Percentiles rank a stretch among this genome's conserved stretches.
phyloP scores from a whole-genome alignment of 768 basidiomycete species.

The Psilocybe cyanescens region DNA sequence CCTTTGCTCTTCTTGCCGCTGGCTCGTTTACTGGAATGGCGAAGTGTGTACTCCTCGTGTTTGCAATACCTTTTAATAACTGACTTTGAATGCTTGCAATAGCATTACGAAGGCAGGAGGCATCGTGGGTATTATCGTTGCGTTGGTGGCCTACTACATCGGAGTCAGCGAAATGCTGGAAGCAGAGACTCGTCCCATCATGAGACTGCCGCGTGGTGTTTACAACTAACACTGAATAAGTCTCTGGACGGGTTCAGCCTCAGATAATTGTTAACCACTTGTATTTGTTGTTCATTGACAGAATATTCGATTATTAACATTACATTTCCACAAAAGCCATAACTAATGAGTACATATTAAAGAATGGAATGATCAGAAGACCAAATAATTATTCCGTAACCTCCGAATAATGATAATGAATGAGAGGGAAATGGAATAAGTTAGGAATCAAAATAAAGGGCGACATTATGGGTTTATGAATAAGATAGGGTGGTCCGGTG shows the following conservation, averaged over 20 bases:
- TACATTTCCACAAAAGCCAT: background rate
- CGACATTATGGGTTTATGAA: slow-evolving; percentile 3
- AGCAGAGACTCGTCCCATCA: slow-evolving; percentile 36
- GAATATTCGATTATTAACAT: background rate
- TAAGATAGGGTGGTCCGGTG: background rate
- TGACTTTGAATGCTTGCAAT: background rate
- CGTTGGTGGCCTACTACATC: slow-evolving; percentile 50
- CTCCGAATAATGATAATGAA: background rate
- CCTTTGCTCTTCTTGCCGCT: slow-evolving; percentile 32
- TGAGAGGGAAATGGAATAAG: slow-evolving; percentile 1
- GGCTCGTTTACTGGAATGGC: slow-evolving; percentile 31
- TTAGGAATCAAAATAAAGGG: background rate
- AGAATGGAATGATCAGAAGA: background rate
- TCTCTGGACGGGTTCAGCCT: no score
- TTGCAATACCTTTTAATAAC: background rate
- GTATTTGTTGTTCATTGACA: background rate
- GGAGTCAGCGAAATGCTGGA: slow-evolving; percentile 42
- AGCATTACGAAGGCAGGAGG: slow-evolving; percentile 45
- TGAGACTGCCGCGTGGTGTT: slow-evolving; percentile 41
- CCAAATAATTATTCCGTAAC: background rate
- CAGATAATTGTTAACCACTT: background rate
- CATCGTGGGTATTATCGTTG: slow-evolving; percentile 41
- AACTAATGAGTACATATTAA: background rate
- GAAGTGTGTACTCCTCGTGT: slow-evolving; percentile 26
- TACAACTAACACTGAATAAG: background rate